phyloP scores from a whole-genome alignment of 2,329 filamentous ascomycete species.

The Zarea fungicola region DNA sequence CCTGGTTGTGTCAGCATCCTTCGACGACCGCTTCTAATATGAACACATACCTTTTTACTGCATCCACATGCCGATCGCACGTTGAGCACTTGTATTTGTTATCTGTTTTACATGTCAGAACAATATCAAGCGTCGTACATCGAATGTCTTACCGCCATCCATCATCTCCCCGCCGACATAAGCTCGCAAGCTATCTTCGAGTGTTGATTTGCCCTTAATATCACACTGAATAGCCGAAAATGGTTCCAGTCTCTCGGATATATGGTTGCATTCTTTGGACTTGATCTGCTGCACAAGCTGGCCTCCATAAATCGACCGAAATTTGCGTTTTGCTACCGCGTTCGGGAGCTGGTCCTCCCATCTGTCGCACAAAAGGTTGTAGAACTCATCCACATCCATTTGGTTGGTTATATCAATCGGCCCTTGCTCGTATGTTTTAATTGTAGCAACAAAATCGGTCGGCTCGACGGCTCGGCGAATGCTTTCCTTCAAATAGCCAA shows the following conservation, averaged over 20 bases:
- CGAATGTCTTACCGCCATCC: conserved; percentile 63
- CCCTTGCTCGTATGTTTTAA: conserved; percentile 77
- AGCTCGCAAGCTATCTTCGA: conserved; percentile 86
- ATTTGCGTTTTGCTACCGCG: conserved; percentile 60
- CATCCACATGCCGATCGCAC: conserved; percentile 84
- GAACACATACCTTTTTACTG: conserved; percentile 66
- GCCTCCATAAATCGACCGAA: conserved; percentile 85
- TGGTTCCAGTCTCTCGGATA: conserved; percentile 83
- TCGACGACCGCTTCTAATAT: conserved; percentile 7
- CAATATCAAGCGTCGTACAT: conserved; percentile 18
- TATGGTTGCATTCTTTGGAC: conserved; percentile 88
- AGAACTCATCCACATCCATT: conserved; percentile 99
- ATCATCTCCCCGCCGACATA: conserved; percentile 95
- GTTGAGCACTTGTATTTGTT: conserved; percentile 97
- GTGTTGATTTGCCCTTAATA: conserved; percentile 81
- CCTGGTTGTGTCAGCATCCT: conserved; percentile 36
- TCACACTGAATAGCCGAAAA: conserved; percentile 96
- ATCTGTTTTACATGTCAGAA: conserved; percentile 44
- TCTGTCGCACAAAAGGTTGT: conserved; percentile 85
- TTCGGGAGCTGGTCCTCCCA: conserved; percentile 77
- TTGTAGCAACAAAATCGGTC: conserved; percentile 62
- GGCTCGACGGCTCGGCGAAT: conserved; percentile 71
- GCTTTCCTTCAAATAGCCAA: conserved; percentile 80
- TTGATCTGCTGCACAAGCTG: conserved; percentile 92
- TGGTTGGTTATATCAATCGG: conserved; percentile 83